Conservation (phyloP, 257 asterid genomes). For the Capsicum rhomboideum region DNA sequence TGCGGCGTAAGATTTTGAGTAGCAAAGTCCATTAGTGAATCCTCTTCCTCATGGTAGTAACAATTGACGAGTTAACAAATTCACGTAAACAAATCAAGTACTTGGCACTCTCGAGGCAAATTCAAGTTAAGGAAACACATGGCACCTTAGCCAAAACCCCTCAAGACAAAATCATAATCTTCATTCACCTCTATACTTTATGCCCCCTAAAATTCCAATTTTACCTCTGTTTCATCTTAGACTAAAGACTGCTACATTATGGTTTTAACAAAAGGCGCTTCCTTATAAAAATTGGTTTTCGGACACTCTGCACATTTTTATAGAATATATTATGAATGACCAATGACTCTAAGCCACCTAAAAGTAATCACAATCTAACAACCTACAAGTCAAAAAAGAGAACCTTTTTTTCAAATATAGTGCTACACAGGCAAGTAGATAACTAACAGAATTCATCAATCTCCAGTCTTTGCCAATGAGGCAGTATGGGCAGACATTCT, state of each 20-base stretch:
- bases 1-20: not conserved
- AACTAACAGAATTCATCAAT: not conserved
- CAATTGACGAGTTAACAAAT: not conserved
- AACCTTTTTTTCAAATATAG: not conserved
- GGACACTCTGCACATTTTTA: not conserved
- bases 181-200: not conserved
- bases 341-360: not conserved
- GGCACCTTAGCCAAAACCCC: not conserved
- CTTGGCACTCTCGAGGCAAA: not conserved
- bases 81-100: not conserved
- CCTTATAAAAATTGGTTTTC: not conserved
- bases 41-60: not conserved
- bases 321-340: not conserved
- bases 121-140: not conserved
- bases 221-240: not conserved
- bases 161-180: not conserved
- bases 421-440: not conserved
- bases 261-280: not conserved
- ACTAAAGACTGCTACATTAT: not conserved
- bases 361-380: not conserved
- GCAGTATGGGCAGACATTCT: not conserved
- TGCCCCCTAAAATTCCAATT: not conserved
- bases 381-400: no score
- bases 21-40: not conserved
- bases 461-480: fast-evolving